Conservation (phyloP, 2,329 filamentous ascomycete species). For the Cladorrhinum sp. region DNA sequence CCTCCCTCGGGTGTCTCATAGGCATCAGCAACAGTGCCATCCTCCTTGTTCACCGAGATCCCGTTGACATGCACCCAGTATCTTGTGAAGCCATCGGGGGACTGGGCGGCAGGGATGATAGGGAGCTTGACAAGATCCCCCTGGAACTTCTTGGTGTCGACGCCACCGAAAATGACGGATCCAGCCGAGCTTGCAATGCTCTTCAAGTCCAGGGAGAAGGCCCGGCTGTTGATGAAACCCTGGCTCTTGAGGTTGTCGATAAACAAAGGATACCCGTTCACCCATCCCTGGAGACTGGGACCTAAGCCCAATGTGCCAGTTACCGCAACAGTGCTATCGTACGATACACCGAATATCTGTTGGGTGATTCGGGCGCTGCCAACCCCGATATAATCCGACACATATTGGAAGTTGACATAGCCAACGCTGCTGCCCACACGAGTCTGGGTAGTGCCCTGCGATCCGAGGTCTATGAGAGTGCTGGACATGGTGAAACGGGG, state of each 20-base stretch:
- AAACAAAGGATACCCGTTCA: constrained; percentile 34
- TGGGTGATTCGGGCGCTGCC: constrained; percentile 10
- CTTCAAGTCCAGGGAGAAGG: constrained; percentile 30
- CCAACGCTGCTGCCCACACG: constrained; percentile 1
- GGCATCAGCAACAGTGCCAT: constrained; percentile 7
- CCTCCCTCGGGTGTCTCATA: constrained; percentile 5
- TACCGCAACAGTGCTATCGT: constrained; percentile 30
- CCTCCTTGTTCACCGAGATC: constrained; percentile 17
- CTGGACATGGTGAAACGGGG: constrained; percentile 14
- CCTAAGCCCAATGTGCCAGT: constrained; percentile 37
- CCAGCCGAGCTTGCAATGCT: constrained; percentile 12
- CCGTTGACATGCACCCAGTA: constrained; percentile 15
- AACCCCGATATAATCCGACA: constrained; percentile 13
- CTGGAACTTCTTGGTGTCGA: constrained; percentile 54
- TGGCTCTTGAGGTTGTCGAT: constrained; percentile 36
- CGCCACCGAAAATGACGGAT: constrained; percentile 51
- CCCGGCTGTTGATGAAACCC: constrained; percentile 37
- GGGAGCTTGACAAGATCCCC: constrained; percentile 54
- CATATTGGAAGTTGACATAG: constrained; percentile 13
- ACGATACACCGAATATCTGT: constrained; percentile 35
- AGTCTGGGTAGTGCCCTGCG: background rate
- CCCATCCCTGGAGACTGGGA: constrained; percentile 35
- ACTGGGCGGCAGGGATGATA: constrained; percentile 46
- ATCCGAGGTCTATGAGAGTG: constrained; percentile 4
- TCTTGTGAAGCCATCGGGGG: constrained; percentile 29